Base-by-base conservation (phyloP, 2,329 filamentous ascomycete species). In the Talaromyces sp. region DNA sequence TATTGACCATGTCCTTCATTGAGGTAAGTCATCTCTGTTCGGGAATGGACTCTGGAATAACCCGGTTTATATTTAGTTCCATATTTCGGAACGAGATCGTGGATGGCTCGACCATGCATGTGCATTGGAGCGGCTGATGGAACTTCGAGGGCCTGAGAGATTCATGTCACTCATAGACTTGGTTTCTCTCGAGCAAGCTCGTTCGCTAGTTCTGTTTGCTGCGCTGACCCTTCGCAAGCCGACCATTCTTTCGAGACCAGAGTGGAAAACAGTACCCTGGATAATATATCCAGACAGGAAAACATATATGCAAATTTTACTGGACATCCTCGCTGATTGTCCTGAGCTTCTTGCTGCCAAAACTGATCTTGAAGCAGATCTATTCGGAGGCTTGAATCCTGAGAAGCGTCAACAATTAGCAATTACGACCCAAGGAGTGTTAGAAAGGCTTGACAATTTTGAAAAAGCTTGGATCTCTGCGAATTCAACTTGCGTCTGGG, bases 251-350 rank as follows among this genome's bases (percentile, higher is more conserved):
- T 37, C 51, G 8, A 53, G 36, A 2, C 15, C 51, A 13, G 15
- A 17, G 21, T 53, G 51, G 51, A 53, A 53, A 25, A 9, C 33
- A 7, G 11, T 53, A 11, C 51, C 51, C 15, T 53, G 51, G 51
- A 39, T 35, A 10, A 22, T 40, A 9, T 40, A n/a, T n/a, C 36
- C 51, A 25, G 51, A 53, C 19, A 22, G 51, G 36, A 53, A 53
- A 53, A 37, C 19, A 53, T 40, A 22, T 17, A 31, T 40, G 51
- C 36, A 53, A 28, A 53, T 25, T 21, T 53, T 53, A 22, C 21
- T 53, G 19, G 51, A 53, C 11, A 53, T 53, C 35, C 36, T 53
- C 9, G 51, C 51, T 31, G 51, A 53, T 25, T 53, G 51, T 37
- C 33, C 36, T 7, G 36, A 13, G 21, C 36, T 53, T 40, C 35